These are phyloP conservation scores for Fonsecaea multimorphosa DNA, from an alignment of 2,329 filamentous ascomycete genomes.

Conservation along the genomic window DNA sequence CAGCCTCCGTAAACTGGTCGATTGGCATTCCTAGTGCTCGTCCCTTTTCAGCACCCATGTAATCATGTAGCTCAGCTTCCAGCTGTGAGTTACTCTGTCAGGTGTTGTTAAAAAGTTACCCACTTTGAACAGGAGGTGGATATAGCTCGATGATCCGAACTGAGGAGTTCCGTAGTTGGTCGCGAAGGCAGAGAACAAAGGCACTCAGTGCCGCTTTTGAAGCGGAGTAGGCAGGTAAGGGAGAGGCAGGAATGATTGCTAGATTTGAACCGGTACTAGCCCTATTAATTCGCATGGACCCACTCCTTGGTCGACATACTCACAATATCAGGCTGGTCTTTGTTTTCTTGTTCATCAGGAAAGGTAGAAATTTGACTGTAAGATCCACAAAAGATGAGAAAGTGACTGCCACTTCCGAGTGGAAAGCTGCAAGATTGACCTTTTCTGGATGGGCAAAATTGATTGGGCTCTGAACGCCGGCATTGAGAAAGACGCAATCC, in stretches of 20 bases:
- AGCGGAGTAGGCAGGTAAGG: constrained; percentile 59
- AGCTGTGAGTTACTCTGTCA: constrained; percentile 6
- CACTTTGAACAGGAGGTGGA: constrained; percentile 51
- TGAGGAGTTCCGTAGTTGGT: constrained; percentile 47
- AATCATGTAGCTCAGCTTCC: constrained; percentile 58
- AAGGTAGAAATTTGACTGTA: constrained; percentile 55
- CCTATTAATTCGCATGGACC: not conserved
- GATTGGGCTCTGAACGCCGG: constrained; percentile 59
- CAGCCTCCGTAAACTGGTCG: constrained; percentile 52
- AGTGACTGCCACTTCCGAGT: constrained; percentile 56
- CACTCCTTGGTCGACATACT: constrained; percentile 12
- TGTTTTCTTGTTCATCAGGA: constrained; percentile 45
- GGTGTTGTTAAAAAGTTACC: constrained; percentile 18
- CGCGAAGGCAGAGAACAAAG: constrained; percentile 54
- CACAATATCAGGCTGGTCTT: constrained; percentile 46
- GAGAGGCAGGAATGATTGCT: constrained; percentile 55
- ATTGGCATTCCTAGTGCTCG: constrained; percentile 58
- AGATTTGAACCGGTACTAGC: constrained; percentile 52
- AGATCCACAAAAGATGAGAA: constrained; percentile 56
- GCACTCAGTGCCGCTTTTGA: constrained; percentile 61
- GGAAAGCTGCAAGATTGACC: constrained; percentile 50
- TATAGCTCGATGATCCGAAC: constrained; percentile 58
- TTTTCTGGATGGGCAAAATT: constrained; percentile 56
- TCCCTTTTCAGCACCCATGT: constrained; percentile 53
- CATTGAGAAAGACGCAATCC: constrained; percentile 64